Base-by-base conservation (phyloP, 352 stramenopile genomes). In the Phytopythium chamaehyphon region DNA sequence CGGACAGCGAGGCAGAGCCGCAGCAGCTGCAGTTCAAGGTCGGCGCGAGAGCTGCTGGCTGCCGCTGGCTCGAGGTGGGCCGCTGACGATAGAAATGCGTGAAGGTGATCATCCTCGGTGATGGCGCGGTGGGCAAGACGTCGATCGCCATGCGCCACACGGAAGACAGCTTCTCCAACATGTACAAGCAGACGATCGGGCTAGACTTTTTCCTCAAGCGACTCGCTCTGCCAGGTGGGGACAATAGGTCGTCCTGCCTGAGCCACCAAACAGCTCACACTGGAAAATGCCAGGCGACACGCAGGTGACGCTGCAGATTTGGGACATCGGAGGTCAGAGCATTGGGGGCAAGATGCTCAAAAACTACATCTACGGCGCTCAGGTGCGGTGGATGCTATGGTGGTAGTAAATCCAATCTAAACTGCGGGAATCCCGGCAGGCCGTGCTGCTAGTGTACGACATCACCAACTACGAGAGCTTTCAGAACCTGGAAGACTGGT, bases 381-480 rank as follows among this genome's bases (percentile, higher is more conserved):
- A 97, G 64, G 84, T 94, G 47, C 21, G 57, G 37, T 12, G 2
- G 38, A 31, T 6, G 7, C 16, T 3, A 12, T 4, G 35, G 6
- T 31, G 45, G 35, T 22, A 39, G 26, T n/a, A n/a, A n/a, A n/a
- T n/a, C n/a, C n/a, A n/a, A n/a, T n/a, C n/a, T n/a, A n/a, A n/a
- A n/a, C n/a, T n/a, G n/a, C n/a, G n/a, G n/a, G n/a, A n/a, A n/a
- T n/a, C n/a, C 28, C 7, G 31, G 10, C 35, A 90, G 81, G 90
- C 85, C 2, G 85, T 98, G 39, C 56, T 98, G 38, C 62, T 98
- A 23, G 90, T 95, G 47, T 98, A 98, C 62, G 93, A 98, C 72
- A 95, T 98, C 60, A 98, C 93, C 46, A 97, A 97, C 69, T 96
- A 96, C 56, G 88, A 98, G 59, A 97, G 86, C 51, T 98, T 98